Conservation (phyloP, 257 asterid genomes). For the Plantago elongata region DNA sequence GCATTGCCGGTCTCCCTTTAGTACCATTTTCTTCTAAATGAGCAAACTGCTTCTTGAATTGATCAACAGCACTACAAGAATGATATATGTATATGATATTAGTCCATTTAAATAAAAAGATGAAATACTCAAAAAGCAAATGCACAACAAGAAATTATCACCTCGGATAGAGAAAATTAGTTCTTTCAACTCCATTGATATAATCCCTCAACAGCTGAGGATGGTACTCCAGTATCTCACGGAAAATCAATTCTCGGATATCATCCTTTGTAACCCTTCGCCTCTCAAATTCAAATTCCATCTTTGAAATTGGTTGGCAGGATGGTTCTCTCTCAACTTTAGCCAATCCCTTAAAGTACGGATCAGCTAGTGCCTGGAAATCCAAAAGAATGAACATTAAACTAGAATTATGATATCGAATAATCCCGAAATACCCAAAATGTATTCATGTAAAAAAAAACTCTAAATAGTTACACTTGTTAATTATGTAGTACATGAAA, state of each 20-base stretch:
- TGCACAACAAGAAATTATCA: constrained; percentile 21
- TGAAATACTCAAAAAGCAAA: neutral
- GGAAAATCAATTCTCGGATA: constrained; percentile 69
- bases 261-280: constrained; percentile 84
- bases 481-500: too few relatives aligned
- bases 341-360: constrained; percentile 83
- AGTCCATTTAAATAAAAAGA: constrained; percentile 3
- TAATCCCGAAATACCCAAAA: neutral
- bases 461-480: neutral
- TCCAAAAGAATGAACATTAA: neutral
- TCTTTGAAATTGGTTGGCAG: constrained; percentile 78
- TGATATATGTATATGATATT: neutral
- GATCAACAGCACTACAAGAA: constrained; percentile 66
- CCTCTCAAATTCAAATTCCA: constrained; percentile 90
- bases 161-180: constrained; percentile 87
- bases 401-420: neutral
- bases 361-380: constrained; percentile 78
- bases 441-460: neutral
- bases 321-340: constrained; percentile 91
- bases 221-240: constrained; percentile 87
- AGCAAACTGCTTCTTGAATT: constrained; percentile 75
- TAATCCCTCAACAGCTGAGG: constrained; percentile 88
- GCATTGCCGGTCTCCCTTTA: constrained; percentile 60
- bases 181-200: constrained; percentile 63
- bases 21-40: constrained; percentile 78